Percentiles rank a stretch among this genome's conserved stretches.
These are phyloP conservation scores for Kodamaea fukazawae DNA, from an alignment of 805 yeast genomes.

Conservation along the genomic window DNA sequence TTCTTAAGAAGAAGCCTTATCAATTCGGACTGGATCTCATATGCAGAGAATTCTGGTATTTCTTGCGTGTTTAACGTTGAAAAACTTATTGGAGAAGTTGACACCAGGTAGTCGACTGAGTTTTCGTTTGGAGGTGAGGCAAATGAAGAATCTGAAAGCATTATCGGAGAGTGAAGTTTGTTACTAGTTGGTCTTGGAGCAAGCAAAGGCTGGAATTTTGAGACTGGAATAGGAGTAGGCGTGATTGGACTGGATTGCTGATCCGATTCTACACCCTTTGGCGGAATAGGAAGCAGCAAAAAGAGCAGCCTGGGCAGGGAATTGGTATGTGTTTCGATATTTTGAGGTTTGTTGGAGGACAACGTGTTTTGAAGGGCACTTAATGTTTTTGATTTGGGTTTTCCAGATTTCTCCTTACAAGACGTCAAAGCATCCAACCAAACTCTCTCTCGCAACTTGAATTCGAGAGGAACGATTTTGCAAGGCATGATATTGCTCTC, in stretches of 20 bases:
- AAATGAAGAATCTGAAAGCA: no score
- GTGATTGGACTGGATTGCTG: neutral
- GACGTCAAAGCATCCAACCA: slow-evolving; percentile 3
- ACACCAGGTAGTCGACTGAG: neutral
- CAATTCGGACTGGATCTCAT: slow-evolving; percentile 27
- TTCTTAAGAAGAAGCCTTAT: slow-evolving; percentile 26
- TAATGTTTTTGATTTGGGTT: no score
- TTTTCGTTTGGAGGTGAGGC: no score
- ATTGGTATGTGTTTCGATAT: no score
- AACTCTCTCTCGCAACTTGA: neutral
- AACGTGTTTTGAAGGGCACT: no score
- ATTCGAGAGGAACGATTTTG: slow-evolving; percentile 3
- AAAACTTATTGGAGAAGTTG: slow-evolving; percentile 6
- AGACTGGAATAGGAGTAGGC: neutral
- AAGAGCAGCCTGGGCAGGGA: no score
- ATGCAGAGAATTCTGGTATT: slow-evolving; percentile 23
- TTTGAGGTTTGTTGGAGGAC: no score
- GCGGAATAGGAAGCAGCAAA: no score
- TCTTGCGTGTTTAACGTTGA: slow-evolving; percentile 6
- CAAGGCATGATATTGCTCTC: neutral
- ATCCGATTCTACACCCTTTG: no score
- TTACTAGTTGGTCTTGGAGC: no score
- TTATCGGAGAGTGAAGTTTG: no score
- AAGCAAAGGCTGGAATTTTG: no score
- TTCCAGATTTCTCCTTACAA: neutral